Percentiles rank a stretch among this genome's conserved stretches.
Conservation (phyloP, 352 stramenopile genomes). For the Phytophthora fragariaefolia region DNA sequence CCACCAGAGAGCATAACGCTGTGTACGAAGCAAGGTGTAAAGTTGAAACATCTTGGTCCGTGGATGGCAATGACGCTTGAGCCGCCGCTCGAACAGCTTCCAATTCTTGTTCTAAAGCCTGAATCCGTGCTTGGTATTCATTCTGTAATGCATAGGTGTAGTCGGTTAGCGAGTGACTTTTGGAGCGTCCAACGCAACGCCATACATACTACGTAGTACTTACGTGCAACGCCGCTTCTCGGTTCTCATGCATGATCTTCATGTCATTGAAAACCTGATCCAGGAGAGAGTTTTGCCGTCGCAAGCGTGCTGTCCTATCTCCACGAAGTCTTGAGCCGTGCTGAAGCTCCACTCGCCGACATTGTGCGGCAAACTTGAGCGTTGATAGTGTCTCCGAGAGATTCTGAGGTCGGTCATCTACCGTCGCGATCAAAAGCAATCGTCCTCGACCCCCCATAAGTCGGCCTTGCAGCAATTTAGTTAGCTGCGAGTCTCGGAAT, state of each 20-base stretch:
- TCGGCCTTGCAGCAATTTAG: conserved; percentile 66
- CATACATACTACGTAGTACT: conserved; percentile 8
- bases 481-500: conserved; percentile 80
- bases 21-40: conserved; percentile 46
- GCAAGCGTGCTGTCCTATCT: conserved; percentile 21
- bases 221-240: conserved; percentile 55
- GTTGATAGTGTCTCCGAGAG: conserved; percentile 73
- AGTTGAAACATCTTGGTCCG: neutral
- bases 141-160: conserved; percentile 30
- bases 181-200: neutral
- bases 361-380: conserved; percentile 80
- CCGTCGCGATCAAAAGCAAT: conserved; percentile 67
- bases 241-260: conserved; percentile 57
- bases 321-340: conserved; percentile 12
- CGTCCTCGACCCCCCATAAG: conserved; percentile 53
- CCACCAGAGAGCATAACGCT: conserved; percentile 56
- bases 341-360: conserved; percentile 62
- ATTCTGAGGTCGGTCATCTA: conserved; percentile 61
- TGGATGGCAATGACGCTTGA: neutral
- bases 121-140: conserved; percentile 52
- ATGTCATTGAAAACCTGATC: conserved; percentile 60
- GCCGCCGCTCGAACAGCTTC: conserved; percentile 11
- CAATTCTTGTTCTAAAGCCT: conserved; percentile 42
- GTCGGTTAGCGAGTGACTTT: neutral
- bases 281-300: conserved; percentile 34